Evolutionary conservation across 2,329 filamentous ascomycete species (phyloP), one percentile per base, ranked within the genome.

Genomic region (Beauveria pseudobassiana): DNA sequence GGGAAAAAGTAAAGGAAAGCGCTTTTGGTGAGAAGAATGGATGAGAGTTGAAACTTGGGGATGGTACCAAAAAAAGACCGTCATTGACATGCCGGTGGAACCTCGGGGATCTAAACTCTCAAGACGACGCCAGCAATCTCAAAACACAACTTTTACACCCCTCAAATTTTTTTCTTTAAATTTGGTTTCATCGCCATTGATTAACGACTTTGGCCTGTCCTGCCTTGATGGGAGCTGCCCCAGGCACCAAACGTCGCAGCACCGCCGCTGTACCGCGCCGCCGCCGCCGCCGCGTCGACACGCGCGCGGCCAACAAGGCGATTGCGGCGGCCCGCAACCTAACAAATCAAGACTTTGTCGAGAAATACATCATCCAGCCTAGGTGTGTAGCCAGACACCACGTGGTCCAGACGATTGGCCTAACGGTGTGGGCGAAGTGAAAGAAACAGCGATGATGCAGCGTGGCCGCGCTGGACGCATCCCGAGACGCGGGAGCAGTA

Each of bases 261-360:
- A 22, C 18, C 9, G 3, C 54, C 34, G 5, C 12, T 14, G 34
- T 12, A 38, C 34, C 34, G 34, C 34, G 34, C 34, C 34, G 20
- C n/a, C n/a, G 34, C 12, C 12, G 30, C 30, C 30, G 42, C 20
- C 53, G 34, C 34, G 28, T 26, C 60, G 53, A 51, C 34, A 34
- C 51, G 6, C 57, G 50, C 34, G 55, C 59, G 22, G 59, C 69
- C 1, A 71, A 73, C 55, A 73, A 75, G 1, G 48, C 52, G 24
- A 78, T 87, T 43, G 78, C 82, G 26, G 65, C 66, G 28, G 82
- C 78, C 20, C 84, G 84, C 63, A 66, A 66, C 26, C 79, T 79
- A 64, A 68, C 70, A 0, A 76, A 85, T 56, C 73, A 76, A 0
- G 74, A 77, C 0, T 87, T 86, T 66, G 66, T 82, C 18, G 65